Percentiles rank a stretch among this genome's conserved stretches.
Conservation (phyloP, 176 grass and related monocot species). For the Avena sativa region DNA sequence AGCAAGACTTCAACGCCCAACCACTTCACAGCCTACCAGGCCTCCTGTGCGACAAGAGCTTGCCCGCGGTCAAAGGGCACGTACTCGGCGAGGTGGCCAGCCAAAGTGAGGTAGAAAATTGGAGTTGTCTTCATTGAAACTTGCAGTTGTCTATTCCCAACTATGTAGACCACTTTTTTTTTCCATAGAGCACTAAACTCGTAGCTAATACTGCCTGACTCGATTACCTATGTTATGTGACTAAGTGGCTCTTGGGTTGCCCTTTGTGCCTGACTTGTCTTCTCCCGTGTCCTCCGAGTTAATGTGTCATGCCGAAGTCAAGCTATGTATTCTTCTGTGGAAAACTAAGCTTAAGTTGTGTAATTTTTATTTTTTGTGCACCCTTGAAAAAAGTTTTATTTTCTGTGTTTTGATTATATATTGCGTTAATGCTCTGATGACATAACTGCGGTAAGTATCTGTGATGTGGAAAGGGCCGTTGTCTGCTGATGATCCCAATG, state of each 20-base stretch:
- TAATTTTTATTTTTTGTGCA: no score
- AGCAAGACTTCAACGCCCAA: constrained; percentile 53
- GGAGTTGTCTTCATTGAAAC: not conserved
- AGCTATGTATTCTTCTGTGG: no score
- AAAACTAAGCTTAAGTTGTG: no score
- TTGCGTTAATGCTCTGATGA: no score
- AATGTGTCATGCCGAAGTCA: no score
- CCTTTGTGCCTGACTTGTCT: not conserved
- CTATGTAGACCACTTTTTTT: not conserved
- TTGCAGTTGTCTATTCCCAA: not conserved
- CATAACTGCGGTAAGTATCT: no score
- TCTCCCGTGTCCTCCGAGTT: no score
- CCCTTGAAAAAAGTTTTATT: no score
- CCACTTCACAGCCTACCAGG: constrained; percentile 42
- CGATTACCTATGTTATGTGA: not conserved
- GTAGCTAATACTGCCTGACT: not conserved
- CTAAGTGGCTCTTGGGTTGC: not conserved
- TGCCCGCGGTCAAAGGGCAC: constrained; percentile 47
- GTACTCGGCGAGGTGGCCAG: constrained; percentile 50
- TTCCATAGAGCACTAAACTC: not conserved
- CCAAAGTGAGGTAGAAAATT: constrained; percentile 8
- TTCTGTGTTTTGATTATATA: no score
- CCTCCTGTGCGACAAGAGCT: constrained; percentile 50
- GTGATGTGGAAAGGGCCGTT: no score
- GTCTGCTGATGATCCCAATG: no score